Conservation (phyloP, 768 basidiomycete genomes). For the Dentipellis fragilis region DNA sequence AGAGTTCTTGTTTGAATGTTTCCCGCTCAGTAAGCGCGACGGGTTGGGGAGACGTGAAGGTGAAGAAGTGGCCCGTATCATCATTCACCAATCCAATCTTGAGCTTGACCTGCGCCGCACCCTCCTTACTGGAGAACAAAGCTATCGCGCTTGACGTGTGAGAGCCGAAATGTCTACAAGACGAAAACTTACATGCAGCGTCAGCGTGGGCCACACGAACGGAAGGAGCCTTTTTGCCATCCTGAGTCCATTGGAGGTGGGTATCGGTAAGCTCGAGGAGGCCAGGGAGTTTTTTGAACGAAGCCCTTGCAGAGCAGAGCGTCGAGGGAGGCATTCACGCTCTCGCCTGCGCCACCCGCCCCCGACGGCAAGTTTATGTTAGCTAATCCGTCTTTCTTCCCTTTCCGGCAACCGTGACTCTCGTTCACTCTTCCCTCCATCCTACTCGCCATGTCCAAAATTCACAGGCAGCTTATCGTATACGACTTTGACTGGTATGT, state of each 20-base stretch:
- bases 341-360: neutral
- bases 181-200: slow-evolving; percentile 37
- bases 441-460: slow-evolving; percentile 15
- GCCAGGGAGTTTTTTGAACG: slow-evolving; percentile 78
- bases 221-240: slow-evolving; percentile 53
- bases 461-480: slow-evolving; percentile 64
- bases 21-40: slow-evolving; percentile 66
- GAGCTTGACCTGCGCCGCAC: slow-evolving; percentile 67
- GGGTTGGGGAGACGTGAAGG: slow-evolving; percentile 59
- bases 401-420: neutral
- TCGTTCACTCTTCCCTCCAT: neutral
- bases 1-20: slow-evolving; percentile 72
- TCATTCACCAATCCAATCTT: slow-evolving; percentile 63
- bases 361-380: neutral
- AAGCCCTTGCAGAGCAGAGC: slow-evolving; percentile 48
- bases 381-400: neutral
- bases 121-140: slow-evolving; percentile 80
- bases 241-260: slow-evolving; percentile 74
- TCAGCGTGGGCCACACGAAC: slow-evolving; percentile 54
- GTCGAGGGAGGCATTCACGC: slow-evolving; percentile 14
- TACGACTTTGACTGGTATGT: slow-evolving; percentile 94
- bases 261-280: slow-evolving; percentile 64
- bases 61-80: slow-evolving; percentile 74
- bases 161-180: slow-evolving; percentile 11
- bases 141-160: slow-evolving; percentile 29